Base-by-base conservation (phyloP, 2,329 filamentous ascomycete genomes). In the Phoma sp. region DNA sequence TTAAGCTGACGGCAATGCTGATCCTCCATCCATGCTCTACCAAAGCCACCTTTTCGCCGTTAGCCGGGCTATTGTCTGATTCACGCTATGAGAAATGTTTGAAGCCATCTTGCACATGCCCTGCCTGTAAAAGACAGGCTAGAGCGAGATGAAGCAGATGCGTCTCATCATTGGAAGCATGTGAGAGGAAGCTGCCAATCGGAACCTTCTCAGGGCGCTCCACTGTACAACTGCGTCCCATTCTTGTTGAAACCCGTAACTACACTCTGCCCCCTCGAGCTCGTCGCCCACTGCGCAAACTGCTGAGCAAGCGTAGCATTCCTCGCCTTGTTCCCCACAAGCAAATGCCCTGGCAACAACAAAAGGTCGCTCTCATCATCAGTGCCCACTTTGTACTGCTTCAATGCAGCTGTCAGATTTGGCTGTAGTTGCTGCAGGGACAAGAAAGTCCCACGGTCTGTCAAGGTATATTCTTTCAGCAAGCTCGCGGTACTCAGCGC, bases 391-490 rank as follows among this genome's bases (percentile, higher is more conserved):
- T 70, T 76, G 61, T 75, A 78, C 42, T 79, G 66, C 4, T 61
- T 61, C 2, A 75, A 69, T 38, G 72, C 55, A 32, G 75, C 70
- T 4, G 68, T 63, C 8, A 79, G 53, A 1, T 63, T 62, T 7
- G 7, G 57, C 35, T 7, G 71, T 60, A 7, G 8, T 25, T 41
- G 37, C 25, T 52, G 22, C 9, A 81, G 60, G 3, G 77, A 77
- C 2, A 80, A 63, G 27, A 74, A 78, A 0, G 80, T 81, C 1
- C 79, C 79, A 3, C 73, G 66, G 50, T 82, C 79, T 0, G 78
- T 80, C 43, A 82, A 66, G 0, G 78, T 81, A 57, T 82, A 81
- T 53, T 81, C 78, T 0, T 75, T 61, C 2, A 80, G 64, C 1
- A 68, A 52, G 32, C 75, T 75, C 0, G 79, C 78, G 0, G 76